phyloP scores from a whole-genome alignment of 345 rosid species.

The Cardamine occulta region DNA sequence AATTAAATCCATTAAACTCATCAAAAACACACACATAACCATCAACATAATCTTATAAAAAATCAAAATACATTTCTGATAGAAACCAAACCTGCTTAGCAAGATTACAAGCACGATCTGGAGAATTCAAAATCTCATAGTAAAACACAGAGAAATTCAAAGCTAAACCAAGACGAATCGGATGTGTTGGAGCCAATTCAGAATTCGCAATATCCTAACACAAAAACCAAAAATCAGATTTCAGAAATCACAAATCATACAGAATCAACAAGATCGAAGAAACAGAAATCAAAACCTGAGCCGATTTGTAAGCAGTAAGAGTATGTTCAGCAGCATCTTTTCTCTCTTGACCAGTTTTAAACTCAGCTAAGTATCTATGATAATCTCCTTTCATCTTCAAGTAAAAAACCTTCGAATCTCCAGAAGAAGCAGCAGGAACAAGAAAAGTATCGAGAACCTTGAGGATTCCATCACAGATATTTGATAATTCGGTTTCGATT shows the following conservation, averaged over 20 bases:
- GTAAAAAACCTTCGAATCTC: conserved; percentile 88
- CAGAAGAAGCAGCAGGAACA: conserved; percentile 68
- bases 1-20: conserved; percentile 6
- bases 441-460: conserved; percentile 76
- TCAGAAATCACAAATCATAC: neutral
- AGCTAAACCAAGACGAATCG: conserved; percentile 88
- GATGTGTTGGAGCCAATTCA: conserved; percentile 88
- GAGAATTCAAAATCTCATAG: conserved; percentile 91
- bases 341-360: conserved; percentile 77
- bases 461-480: conserved; percentile 81
- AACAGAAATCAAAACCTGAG: conserved; percentile 60
- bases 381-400: conserved; percentile 94
- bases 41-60: neutral
- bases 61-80: too few species aligned
- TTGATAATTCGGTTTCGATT: conserved; percentile 79
- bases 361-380: conserved; percentile 89
- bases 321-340: conserved; percentile 90
- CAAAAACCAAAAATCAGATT: neutral
- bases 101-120: conserved; percentile 91
- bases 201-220: conserved; percentile 80
- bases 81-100: conserved; percentile 71
- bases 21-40: neutral
- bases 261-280: neutral
- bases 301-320: conserved; percentile 81
- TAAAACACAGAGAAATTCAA: conserved; percentile 90